Conservation (phyloP, 2,329 filamentous ascomycete species). For the Verticillium zaregamsianum region DNA sequence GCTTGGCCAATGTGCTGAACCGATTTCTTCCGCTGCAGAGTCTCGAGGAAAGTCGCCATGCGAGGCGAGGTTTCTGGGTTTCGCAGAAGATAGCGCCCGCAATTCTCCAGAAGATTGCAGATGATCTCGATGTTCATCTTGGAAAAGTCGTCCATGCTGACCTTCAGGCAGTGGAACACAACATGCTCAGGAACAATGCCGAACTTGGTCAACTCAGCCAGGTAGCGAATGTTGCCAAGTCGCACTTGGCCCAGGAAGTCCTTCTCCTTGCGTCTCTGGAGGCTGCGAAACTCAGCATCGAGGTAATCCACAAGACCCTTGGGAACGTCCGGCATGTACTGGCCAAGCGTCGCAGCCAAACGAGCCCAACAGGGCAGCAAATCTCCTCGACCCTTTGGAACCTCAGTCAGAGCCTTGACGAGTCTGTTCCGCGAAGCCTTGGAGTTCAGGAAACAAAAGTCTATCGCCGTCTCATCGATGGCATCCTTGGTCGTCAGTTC, state of each 20-base stretch:
- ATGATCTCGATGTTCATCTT: conserved; percentile 99
- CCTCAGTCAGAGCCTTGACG: conserved; percentile 87
- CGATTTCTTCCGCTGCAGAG: conserved; percentile 89
- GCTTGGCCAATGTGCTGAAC: conserved; percentile 93
- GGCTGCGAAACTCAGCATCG: conserved; percentile 92
- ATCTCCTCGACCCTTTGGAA: conserved; percentile 90
- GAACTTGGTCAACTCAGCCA: conserved; percentile 96
- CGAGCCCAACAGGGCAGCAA: conserved; percentile 89
- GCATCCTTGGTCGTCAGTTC: conserved; percentile 88
- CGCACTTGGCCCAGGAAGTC: conserved; percentile 94
- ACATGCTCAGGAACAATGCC: conserved; percentile 97
- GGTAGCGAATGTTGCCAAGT: conserved; percentile 92
- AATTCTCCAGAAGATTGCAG: conserved; percentile 92
- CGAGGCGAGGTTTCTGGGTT: conserved; percentile 89
- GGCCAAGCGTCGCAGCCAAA: conserved; percentile 85
- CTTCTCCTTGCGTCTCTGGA: conserved; percentile 95
- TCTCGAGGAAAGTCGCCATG: conserved; percentile 93
- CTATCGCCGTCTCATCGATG: conserved; percentile 87
- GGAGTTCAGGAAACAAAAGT: conserved; percentile 97
- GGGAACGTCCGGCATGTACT: conserved; percentile 91
- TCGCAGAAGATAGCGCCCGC: conserved; percentile 86
- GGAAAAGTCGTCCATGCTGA: conserved; percentile 95
- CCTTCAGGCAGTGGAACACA: conserved; percentile 97
- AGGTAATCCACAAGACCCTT: conserved; percentile 88
- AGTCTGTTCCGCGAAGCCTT: conserved; percentile 95